Evolutionary conservation across 441 rosid genomes (phyloP).

Genomic region (Adansonia gregorii): DNA sequence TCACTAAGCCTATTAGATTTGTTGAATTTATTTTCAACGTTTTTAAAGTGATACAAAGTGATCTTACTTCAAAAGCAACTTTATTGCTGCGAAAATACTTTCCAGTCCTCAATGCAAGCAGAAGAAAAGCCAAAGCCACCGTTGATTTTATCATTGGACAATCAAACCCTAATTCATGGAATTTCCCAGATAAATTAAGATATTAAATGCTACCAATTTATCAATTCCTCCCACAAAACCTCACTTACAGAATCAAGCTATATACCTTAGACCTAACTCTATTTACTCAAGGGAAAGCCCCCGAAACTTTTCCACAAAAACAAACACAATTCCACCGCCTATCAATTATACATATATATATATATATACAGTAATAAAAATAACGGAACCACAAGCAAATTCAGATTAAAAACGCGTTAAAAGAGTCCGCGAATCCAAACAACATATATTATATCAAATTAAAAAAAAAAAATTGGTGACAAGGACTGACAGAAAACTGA

Average conservation of each 20-base stretch:
- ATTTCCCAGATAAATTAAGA: conserved; percentile 1
- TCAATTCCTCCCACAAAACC: conserved; percentile 1
- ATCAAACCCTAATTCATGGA: conserved; percentile 14
- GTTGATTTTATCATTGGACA: background rate
- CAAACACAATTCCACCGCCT: conserved; percentile 1
- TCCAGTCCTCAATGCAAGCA: background rate
- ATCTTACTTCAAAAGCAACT: conserved; percentile 15
- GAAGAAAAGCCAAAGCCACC: background rate
- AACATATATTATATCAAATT: background rate
- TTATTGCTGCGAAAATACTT: background rate
- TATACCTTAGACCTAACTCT: background rate
- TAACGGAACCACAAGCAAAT: conserved; percentile 9
- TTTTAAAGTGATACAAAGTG: conserved; percentile 12
- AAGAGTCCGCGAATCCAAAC: conserved; percentile 21
- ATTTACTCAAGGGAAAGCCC: conserved; percentile 19
- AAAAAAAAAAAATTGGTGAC: conserved; percentile 1
- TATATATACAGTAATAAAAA: background rate
- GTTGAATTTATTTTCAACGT: background rate
- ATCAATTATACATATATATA: background rate
- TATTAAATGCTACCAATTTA: background rate
- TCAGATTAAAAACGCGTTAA: conserved; percentile 24
- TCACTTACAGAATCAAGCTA: background rate
- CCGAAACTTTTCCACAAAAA: background rate
- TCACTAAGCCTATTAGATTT: background rate
- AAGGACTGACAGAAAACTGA: conserved; percentile 33